These are phyloP conservation scores for Secale cereale DNA, from an alignment of 176 grass and related monocot genomes.

Conservation along the genomic window DNA sequence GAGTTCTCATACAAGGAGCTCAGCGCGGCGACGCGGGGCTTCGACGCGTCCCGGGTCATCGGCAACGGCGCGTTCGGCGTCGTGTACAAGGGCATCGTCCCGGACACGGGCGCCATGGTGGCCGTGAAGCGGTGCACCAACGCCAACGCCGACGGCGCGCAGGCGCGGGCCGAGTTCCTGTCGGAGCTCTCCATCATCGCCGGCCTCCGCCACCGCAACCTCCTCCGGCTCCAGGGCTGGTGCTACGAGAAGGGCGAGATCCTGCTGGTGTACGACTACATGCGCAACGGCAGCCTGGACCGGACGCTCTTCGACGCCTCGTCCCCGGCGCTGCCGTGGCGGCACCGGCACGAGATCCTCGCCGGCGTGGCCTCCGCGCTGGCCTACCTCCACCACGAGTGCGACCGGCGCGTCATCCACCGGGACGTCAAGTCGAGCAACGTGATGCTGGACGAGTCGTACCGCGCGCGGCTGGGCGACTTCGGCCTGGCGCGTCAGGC, in stretches of 20 bases:
- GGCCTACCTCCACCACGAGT: slow-evolving; percentile 92
- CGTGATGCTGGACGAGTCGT: slow-evolving; percentile 88
- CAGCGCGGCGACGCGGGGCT: slow-evolving; percentile 51
- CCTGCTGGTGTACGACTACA: slow-evolving; percentile 95
- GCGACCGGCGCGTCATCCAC: slow-evolving; percentile 92
- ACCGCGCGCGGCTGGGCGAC: slow-evolving; percentile 77
- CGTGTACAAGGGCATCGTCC: slow-evolving; percentile 93
- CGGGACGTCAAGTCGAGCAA: slow-evolving; percentile 99
- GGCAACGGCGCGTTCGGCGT: slow-evolving; percentile 95
- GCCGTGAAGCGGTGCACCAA: slow-evolving; percentile 89
- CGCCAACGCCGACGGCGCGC: slow-evolving; percentile 10
- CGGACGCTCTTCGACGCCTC: slow-evolving; percentile 57
- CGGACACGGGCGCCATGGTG: slow-evolving; percentile 89
- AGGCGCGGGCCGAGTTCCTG: slow-evolving; percentile 80
- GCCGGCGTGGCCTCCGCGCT: slow-evolving; percentile 79
- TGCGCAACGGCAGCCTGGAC: slow-evolving; percentile 97
- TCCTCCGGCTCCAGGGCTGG: slow-evolving; percentile 85
- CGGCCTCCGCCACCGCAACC: slow-evolving; percentile 89
- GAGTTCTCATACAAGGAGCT: slow-evolving; percentile 92
- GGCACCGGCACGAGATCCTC: slow-evolving; percentile 64
- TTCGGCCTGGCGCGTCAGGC: slow-evolving; percentile 82
- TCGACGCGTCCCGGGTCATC: slow-evolving; percentile 73
- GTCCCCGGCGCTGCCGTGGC: slow-evolving; percentile 52
- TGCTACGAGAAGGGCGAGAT: slow-evolving; percentile 95
- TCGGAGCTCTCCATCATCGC: slow-evolving; percentile 97